A percentile compares a stretch with the other conserved stretches of the same genome.
phyloP scores from a whole-genome alignment of 768 basidiomycete species.

The Lentinula aciculospora region DNA sequence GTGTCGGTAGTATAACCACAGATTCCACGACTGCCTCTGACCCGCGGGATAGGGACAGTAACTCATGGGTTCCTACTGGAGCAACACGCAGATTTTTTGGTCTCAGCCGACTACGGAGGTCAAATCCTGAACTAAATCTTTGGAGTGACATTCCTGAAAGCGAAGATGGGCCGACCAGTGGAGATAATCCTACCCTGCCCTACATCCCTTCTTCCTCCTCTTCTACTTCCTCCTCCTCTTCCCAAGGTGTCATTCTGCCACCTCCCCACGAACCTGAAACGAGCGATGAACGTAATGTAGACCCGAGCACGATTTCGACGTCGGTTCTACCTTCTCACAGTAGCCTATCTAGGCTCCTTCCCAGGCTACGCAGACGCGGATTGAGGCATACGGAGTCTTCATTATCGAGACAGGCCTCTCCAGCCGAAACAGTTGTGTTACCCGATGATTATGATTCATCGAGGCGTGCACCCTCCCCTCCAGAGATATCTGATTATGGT shows the following conservation, averaged over 20 bases:
- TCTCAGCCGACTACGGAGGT: constrained; percentile 34
- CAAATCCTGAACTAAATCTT: constrained; percentile 17
- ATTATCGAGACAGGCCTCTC: constrained; percentile 41
- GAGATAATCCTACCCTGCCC: background rate
- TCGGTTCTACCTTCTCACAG: background rate
- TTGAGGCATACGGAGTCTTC: constrained; percentile 60
- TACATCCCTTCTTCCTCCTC: background rate
- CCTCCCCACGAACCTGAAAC: constrained; percentile 20
- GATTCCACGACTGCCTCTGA: constrained; percentile 11
- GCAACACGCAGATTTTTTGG: constrained; percentile 52
- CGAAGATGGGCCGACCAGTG: constrained; percentile 1
- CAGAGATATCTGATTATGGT: background rate
- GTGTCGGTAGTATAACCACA: constrained; percentile 22
- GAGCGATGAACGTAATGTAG: constrained; percentile 24
- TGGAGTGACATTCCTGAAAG: constrained; percentile 20
- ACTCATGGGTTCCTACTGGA: constrained; percentile 17
- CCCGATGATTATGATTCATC: background rate
- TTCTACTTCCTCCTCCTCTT: constrained; percentile 1
- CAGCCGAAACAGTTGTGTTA: constrained; percentile 12
- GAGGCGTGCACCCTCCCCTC: constrained; percentile 8
- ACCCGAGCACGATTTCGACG: constrained; percentile 9
- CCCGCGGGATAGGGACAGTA: background rate
- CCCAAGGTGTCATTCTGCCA: constrained; percentile 6
- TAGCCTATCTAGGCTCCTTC: constrained; percentile 19
- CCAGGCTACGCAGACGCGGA: constrained; percentile 64